Conservation (phyloP, 305 asterid species). For the Lippia alba region DNA sequence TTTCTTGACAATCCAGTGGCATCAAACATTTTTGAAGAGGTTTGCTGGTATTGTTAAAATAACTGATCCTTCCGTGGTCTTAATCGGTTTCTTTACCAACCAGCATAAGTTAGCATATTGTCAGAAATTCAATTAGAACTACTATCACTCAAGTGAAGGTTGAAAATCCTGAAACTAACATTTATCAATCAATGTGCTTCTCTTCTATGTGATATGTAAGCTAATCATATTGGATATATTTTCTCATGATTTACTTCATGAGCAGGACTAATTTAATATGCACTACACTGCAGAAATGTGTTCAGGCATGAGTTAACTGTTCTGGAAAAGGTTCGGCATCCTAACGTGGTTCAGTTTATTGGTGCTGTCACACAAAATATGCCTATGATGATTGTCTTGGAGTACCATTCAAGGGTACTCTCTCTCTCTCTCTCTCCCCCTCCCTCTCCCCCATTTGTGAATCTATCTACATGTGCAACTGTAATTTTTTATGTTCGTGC, state of each 20-base stretch:
- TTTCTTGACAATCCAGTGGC: slow-evolving; percentile 5
- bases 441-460: slow-evolving; percentile 23
- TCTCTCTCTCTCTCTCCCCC: slow-evolving; percentile 35
- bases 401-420: slow-evolving; percentile 80
- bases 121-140: neutral
- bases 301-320: slow-evolving; percentile 86
- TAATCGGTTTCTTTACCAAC: slow-evolving; percentile 20
- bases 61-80: slow-evolving; percentile 21
- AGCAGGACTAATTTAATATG: slow-evolving; percentile 37
- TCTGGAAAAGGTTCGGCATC: slow-evolving; percentile 97
- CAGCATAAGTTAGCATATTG: slow-evolving; percentile 9
- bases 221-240: slow-evolving; percentile 10
- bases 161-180: slow-evolving; percentile 4
- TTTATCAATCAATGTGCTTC: neutral
- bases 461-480: slow-evolving; percentile 1
- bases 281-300: slow-evolving; percentile 67
- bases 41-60: slow-evolving; percentile 8
- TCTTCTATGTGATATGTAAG: slow-evolving; percentile 12
- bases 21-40: slow-evolving; percentile 5
- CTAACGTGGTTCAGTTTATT: slow-evolving; percentile 94
- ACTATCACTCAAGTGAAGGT: slow-evolving; percentile 20
- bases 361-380: slow-evolving; percentile 98
- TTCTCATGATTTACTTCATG: slow-evolving; percentile 19
- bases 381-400: slow-evolving; percentile 98
- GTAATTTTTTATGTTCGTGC: slow-evolving; percentile 1